Evolutionary conservation across 2,329 filamentous ascomycete genomes (phyloP).

Genomic region (Dryadomyces sulphureus): DNA sequence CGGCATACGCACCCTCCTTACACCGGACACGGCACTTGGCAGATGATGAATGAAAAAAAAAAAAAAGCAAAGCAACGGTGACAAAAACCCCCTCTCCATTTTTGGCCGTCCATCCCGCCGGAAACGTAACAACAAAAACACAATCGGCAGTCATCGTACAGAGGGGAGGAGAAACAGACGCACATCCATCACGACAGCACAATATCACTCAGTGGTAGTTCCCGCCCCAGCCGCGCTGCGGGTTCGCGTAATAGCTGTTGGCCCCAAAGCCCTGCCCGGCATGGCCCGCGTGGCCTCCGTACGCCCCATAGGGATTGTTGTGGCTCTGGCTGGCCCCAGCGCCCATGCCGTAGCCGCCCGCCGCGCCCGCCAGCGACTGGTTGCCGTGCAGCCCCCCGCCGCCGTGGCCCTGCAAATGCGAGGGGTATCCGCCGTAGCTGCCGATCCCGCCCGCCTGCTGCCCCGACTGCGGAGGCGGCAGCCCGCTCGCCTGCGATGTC

Average conservation of each 20-base stretch:
- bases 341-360: conserved; percentile 39
- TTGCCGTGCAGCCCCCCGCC: conserved; percentile 41
- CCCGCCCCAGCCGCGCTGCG: conserved; percentile 40
- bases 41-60: neutral
- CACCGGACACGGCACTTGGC: neutral
- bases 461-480: conserved; percentile 38
- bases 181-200: neutral
- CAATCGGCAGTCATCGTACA: conserved; percentile 3
- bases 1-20: too few relatives aligned
- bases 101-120: too few relatives aligned
- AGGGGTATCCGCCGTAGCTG: conserved; percentile 40
- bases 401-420: conserved; percentile 34
- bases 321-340: conserved; percentile 35
- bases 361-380: conserved; percentile 24
- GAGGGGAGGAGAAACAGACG: neutral
- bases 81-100: neutral
- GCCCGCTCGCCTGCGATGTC: conserved; percentile 35
- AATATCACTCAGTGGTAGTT: conserved; percentile 32
- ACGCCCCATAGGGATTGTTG: conserved; percentile 39
- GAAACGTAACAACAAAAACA: conserved; percentile 3
- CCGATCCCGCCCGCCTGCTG: conserved; percentile 36
- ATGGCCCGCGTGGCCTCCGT: conserved; percentile 33
- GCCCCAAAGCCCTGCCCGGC: conserved; percentile 31
- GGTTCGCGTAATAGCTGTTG: conserved; percentile 32
- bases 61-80: neutral